Evolutionary conservation across 495 filamentous ascomycete genomes (phyloP).

Genomic region (Hypoxylon fragiforme): DNA sequence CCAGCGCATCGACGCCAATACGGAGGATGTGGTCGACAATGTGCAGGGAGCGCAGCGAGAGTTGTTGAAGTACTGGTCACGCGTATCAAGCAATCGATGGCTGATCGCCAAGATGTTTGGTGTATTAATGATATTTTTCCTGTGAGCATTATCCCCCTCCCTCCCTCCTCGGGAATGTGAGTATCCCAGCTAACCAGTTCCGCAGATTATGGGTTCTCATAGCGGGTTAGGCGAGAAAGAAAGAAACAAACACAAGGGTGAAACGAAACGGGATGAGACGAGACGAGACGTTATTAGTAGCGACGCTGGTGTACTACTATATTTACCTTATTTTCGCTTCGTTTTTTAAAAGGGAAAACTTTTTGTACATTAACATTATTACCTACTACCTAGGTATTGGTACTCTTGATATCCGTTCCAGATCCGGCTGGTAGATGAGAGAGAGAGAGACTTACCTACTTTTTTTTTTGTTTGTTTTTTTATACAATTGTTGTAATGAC

Average conservation of each 20-base stretch:
- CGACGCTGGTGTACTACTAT: slow-evolving; percentile 28
- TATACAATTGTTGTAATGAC: slow-evolving; percentile 31
- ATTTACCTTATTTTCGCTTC: slow-evolving; percentile 19
- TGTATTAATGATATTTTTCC: slow-evolving; percentile 64
- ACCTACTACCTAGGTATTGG: not conserved
- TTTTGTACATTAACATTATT: no score
- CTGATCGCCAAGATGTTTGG: slow-evolving; percentile 99
- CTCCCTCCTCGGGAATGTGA: not conserved
- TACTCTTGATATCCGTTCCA: not conserved
- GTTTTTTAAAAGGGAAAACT: no score
- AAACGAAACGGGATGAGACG: slow-evolving; percentile 6
- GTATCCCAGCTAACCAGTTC: not conserved
- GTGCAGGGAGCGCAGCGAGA: slow-evolving; percentile 95
- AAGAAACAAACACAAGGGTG: not conserved
- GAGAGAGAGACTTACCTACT: no score
- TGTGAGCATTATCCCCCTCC: slow-evolving; percentile 38
- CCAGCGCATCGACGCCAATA: slow-evolving; percentile 87
- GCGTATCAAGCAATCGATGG: slow-evolving; percentile 94
- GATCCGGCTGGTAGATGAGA: not conserved
- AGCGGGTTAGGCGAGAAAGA: slow-evolving; percentile 42
- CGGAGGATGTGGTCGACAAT: slow-evolving; percentile 91
- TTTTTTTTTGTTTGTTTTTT: no score
- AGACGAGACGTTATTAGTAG: slow-evolving; percentile 15
- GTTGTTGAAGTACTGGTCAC: slow-evolving; percentile 92
- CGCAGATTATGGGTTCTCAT: slow-evolving; percentile 45